These are phyloP conservation scores for Gymnopilus junonius DNA, from an alignment of 768 basidiomycete genomes.

Conservation along the genomic window DNA sequence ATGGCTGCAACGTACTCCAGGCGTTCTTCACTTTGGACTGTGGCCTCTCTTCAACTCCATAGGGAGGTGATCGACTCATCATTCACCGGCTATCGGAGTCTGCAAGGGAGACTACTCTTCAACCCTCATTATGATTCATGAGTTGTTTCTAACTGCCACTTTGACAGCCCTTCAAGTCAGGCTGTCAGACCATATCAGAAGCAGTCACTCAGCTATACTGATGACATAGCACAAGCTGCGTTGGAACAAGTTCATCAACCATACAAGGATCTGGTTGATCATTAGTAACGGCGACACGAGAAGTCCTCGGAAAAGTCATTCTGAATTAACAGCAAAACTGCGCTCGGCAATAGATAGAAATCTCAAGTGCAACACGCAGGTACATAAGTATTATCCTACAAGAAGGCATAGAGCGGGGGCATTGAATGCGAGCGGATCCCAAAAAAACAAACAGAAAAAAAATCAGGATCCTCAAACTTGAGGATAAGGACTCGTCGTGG, in stretches of 20 bases:
- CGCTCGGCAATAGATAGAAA: neutral
- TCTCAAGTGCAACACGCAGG: neutral
- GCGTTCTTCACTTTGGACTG: too few relatives aligned
- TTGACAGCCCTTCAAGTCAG: neutral
- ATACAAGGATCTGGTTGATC: neutral
- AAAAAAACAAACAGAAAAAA: neutral
- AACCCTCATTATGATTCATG: too few relatives aligned
- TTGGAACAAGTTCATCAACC: neutral
- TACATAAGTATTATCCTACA: neutral
- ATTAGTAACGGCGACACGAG: neutral
- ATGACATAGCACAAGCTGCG: neutral
- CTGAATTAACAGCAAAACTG: neutral
- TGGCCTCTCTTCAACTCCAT: too few relatives aligned
- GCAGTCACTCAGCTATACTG: too few relatives aligned
- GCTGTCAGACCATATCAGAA: neutral
- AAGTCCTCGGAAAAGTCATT: neutral
- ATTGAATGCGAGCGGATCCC: neutral
- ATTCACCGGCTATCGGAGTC: too few relatives aligned
- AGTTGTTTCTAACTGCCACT: too few relatives aligned
- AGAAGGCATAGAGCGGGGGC: neutral
- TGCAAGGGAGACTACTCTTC: too few relatives aligned
- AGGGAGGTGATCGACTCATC: too few relatives aligned
- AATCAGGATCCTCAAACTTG: neutral
- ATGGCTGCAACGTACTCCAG: too few relatives aligned
- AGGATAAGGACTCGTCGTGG: constrained; percentile 3